Percentiles rank a stretch among this genome's conserved stretches.
phyloP scores from a whole-genome alignment of 129 eudicot species.

The Flaveria trinervia region DNA sequence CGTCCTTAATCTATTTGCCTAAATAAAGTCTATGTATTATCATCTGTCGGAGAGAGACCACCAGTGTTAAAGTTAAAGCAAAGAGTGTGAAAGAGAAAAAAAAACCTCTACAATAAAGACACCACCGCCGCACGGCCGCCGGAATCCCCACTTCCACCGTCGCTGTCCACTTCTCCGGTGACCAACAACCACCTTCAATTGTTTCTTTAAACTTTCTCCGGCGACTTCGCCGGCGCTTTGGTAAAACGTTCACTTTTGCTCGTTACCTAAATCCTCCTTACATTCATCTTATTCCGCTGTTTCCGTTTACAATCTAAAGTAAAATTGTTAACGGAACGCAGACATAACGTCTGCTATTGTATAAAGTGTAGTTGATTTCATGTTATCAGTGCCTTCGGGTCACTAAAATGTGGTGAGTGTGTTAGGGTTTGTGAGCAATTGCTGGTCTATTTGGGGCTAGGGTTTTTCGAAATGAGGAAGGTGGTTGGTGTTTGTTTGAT shows the following conservation, averaged over 20 bases:
- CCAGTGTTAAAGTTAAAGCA: neutral
- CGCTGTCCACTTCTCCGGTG: constrained; percentile 27
- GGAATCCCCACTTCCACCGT: constrained; percentile 29
- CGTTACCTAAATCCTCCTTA: neutral
- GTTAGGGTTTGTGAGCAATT: constrained; percentile 21
- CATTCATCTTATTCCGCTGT: constrained; percentile 20
- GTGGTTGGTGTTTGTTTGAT: constrained; percentile 21
- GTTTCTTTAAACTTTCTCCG: constrained; percentile 13
- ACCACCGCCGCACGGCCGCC: constrained; percentile 30
- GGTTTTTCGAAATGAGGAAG: constrained; percentile 46
- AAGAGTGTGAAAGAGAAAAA: constrained; percentile 29
- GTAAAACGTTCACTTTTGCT: neutral
- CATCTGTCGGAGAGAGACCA: constrained; percentile 29
- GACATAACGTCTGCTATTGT: neutral
- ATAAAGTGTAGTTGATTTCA: neutral
- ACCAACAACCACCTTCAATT: constrained; percentile 6
- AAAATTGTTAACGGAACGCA: constrained; percentile 1
- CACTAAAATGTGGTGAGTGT: constrained; percentile 34
- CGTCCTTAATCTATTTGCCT: constrained; percentile 34
- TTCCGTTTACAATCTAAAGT: constrained; percentile 13
- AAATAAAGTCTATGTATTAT: constrained; percentile 34
- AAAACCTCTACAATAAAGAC: constrained; percentile 12
- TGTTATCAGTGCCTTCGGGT: constrained; percentile 13
- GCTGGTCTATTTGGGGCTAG: constrained; percentile 2
- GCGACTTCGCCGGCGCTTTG: constrained; percentile 19